These are phyloP conservation scores for Lathyrus oleraceus DNA, from an alignment of 306 rosid genomes.

Conservation along the genomic window DNA sequence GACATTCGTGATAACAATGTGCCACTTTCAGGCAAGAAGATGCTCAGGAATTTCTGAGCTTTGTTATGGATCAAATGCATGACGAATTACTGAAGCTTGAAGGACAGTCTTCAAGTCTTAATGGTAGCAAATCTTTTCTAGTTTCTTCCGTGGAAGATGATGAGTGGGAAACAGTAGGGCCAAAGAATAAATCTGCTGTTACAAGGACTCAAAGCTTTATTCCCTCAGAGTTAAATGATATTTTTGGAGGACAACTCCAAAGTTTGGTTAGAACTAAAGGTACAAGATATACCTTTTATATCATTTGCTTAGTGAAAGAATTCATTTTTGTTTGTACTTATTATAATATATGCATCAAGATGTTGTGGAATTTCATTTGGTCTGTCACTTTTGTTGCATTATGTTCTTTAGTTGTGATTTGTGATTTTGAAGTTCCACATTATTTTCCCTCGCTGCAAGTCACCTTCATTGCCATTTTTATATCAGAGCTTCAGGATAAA, in stretches of 20 bases:
- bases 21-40: constrained; percentile 85
- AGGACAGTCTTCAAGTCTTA: constrained; percentile 57
- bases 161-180: constrained; percentile 98
- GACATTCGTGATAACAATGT: constrained; percentile 18
- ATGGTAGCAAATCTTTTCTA: constrained; percentile 60
- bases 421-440: constrained; percentile 2
- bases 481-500: not conserved
- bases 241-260: constrained; percentile 82
- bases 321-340: not conserved
- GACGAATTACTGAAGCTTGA: constrained; percentile 77
- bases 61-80: constrained; percentile 90
- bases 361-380: constrained; percentile 14
- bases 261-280: constrained; percentile 89
- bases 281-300: constrained; percentile 25
- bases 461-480: not conserved
- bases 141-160: constrained; percentile 86
- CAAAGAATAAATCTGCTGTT: constrained; percentile 90
- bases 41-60: constrained; percentile 97
- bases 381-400: not conserved
- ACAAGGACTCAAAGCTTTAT: constrained; percentile 86
- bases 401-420: constrained; percentile 1
- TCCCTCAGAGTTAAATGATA: constrained; percentile 76
- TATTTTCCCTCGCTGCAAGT: not conserved
- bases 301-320: not conserved
- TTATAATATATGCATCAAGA: not conserved